phyloP scores from a whole-genome alignment of 176 grass and related monocot genomes.

The Saccharum spontaneum region DNA sequence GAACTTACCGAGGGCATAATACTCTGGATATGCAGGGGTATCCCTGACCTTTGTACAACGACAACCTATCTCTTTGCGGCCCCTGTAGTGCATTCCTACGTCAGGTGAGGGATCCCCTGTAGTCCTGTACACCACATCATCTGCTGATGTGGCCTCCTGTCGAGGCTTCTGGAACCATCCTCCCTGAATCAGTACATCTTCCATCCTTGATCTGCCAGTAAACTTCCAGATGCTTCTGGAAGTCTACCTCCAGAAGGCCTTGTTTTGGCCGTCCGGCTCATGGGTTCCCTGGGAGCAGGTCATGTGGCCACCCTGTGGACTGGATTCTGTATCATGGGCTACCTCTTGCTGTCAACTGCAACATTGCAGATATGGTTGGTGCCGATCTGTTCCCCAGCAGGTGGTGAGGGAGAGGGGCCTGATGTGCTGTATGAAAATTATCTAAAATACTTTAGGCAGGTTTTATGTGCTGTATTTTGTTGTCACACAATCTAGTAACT shows the following conservation, averaged over 20 bases:
- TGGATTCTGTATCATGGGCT: neutral
- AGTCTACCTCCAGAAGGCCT: neutral
- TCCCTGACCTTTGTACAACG: neutral
- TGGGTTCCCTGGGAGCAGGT: neutral
- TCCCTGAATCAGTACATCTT: neutral
- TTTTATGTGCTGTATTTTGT: constrained; percentile 31
- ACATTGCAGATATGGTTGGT: no score
- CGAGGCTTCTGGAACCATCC: neutral
- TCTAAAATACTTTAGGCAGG: neutral
- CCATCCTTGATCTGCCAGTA: neutral
- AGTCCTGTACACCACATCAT: neutral
- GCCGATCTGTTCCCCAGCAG: neutral
- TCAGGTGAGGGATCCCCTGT: neutral
- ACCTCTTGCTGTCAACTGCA: neutral
- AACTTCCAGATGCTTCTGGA: neutral
- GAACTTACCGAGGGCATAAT: neutral
- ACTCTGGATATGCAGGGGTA: neutral
- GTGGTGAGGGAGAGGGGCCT: neutral
- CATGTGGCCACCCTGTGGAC: neutral
- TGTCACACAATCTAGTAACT: constrained; percentile 15
- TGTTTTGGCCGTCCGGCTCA: neutral
- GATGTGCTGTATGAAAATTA: constrained; percentile 6
- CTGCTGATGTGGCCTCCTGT: neutral
- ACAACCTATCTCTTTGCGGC: neutral
- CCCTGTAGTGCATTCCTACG: neutral